Conservation (phyloP, 2,329 filamentous ascomycete species). For the Cercospora sesami region DNA sequence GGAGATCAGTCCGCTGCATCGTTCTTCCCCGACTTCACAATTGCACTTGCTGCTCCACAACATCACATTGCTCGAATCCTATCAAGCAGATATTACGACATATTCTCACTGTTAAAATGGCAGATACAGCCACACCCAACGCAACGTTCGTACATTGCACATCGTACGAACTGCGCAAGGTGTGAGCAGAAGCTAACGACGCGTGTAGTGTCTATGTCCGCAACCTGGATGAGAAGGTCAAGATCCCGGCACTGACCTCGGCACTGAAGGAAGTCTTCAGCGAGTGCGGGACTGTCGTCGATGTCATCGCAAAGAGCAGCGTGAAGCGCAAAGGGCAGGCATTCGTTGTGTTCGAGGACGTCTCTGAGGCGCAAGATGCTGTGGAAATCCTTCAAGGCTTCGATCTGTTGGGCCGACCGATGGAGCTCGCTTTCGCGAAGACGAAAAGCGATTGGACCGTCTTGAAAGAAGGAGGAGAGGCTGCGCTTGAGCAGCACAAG, state of each 20-base stretch:
- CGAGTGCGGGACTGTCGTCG: slow-evolving; percentile 82
- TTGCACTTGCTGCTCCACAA: neutral
- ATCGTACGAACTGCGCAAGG: slow-evolving; percentile 41
- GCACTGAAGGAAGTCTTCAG: slow-evolving; percentile 76
- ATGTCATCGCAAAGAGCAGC: slow-evolving; percentile 85
- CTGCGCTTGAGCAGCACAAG: slow-evolving; percentile 88
- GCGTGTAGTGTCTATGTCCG: slow-evolving; percentile 51
- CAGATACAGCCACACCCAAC: slow-evolving; percentile 33
- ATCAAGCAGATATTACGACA: neutral
- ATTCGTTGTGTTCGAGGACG: slow-evolving; percentile 83
- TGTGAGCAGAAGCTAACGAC: slow-evolving; percentile 27
- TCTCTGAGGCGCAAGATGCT: slow-evolving; percentile 76
- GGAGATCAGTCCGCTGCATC: neutral
- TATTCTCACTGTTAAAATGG: slow-evolving; percentile 16
- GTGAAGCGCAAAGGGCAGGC: slow-evolving; percentile 92
- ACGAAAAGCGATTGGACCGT: slow-evolving; percentile 87
- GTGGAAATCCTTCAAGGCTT: slow-evolving; percentile 91
- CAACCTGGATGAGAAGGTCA: slow-evolving; percentile 91
- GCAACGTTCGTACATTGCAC: slow-evolving; percentile 48
- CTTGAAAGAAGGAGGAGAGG: slow-evolving; percentile 66
- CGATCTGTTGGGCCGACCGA: slow-evolving; percentile 86
- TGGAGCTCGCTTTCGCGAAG: slow-evolving; percentile 79
- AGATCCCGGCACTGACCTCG: slow-evolving; percentile 72
- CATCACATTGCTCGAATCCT: neutral
- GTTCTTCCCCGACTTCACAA: neutral